Evolutionary conservation across 2,329 filamentous ascomycete genomes (phyloP), one percentile per base, ranked within the genome.

Genomic region (Alternaria ethzedia): DNA sequence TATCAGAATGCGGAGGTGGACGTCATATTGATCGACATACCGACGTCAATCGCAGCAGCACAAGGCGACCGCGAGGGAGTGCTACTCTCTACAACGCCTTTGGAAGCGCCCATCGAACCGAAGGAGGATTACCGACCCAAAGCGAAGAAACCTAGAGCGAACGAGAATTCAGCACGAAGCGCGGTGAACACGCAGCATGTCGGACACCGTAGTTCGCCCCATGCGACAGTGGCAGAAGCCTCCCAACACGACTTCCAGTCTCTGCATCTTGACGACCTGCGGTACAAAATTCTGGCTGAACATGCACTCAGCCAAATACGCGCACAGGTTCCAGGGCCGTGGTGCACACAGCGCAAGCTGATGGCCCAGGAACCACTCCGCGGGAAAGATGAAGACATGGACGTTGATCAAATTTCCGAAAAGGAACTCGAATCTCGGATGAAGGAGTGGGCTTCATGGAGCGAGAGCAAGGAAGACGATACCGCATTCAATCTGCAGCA

Each of bases 11-110:
- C 77, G 2, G 80, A 82, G 5, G 73, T 79, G 52, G 83, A 85
- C 49, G 78, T 90, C 57, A 82, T 87, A 21, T 76, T 93, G 25
- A 77, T 94, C 55, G 91, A 94, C 72, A 86, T 93, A 49, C 91
- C 91, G 23, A 82, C 83, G 17, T 92, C 91, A 2, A 86, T 94
- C 43, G 89, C 91, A 68, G 83, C 87, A 63, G 88, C 87, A 17
- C 91, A 94, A 78, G 83, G 84, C 46, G 59, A 61, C 32, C 80
- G 80, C 76, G 60, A 71, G 72, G 65, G 84, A 82, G 61, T 79
- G 77, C 71, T 82, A 72, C 63, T 84, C 23, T 89, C 87, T 8
- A 81, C 77, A 13, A 20, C 68, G 9, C 82, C 87, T 1, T 65
- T 83, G 3, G 63, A 81, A 45, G 61, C 68, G 12, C 86, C 88